phyloP scores from a whole-genome alignment of 768 basidiomycete species.

The Mycena haematopus region DNA sequence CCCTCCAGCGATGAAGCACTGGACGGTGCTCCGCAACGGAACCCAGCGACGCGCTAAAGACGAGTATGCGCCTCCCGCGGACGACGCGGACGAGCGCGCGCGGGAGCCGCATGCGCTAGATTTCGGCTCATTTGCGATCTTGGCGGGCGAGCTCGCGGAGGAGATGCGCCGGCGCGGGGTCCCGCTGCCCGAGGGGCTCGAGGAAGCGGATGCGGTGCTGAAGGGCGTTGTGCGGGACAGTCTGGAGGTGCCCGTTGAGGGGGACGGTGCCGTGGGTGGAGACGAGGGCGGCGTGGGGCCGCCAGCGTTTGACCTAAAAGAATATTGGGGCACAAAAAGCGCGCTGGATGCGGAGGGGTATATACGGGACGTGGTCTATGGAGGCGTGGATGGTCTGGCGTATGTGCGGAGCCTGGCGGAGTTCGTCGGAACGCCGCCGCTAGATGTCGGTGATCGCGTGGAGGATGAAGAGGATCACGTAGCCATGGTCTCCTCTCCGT shows the following conservation, averaged over 20 bases:
- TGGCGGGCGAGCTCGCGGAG: slow-evolving; percentile 55
- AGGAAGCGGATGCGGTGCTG: slow-evolving; percentile 22
- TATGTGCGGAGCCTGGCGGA: slow-evolving; percentile 81
- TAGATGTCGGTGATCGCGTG: slow-evolving; percentile 16
- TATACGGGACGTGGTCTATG: slow-evolving; percentile 77
- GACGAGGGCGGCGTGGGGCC: background rate
- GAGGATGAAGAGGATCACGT: slow-evolving; percentile 19
- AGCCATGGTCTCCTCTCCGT: slow-evolving; percentile 23
- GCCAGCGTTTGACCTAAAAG: slow-evolving; percentile 17
- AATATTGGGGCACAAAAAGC: slow-evolving; percentile 57
- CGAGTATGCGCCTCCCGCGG: slow-evolving; percentile 30
- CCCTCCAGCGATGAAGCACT: slow-evolving; percentile 56
- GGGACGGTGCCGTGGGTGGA: slow-evolving; percentile 29
- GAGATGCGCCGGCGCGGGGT: slow-evolving; percentile 47
- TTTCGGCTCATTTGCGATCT: slow-evolving; percentile 64
- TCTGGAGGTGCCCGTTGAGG: slow-evolving; percentile 22
- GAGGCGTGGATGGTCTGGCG: slow-evolving; percentile 77
- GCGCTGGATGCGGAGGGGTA: slow-evolving; percentile 70
- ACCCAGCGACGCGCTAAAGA: slow-evolving; percentile 40
- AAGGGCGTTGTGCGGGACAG: slow-evolving; percentile 15
- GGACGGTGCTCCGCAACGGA: slow-evolving; percentile 62
- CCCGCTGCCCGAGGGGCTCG: slow-evolving; percentile 19
- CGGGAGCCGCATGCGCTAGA: slow-evolving; percentile 63
- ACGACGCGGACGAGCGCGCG: slow-evolving; percentile 52
- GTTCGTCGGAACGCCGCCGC: slow-evolving; percentile 53